phyloP scores from a whole-genome alignment of 2,329 filamentous ascomycete genomes.

The Passalora sequoiae region DNA sequence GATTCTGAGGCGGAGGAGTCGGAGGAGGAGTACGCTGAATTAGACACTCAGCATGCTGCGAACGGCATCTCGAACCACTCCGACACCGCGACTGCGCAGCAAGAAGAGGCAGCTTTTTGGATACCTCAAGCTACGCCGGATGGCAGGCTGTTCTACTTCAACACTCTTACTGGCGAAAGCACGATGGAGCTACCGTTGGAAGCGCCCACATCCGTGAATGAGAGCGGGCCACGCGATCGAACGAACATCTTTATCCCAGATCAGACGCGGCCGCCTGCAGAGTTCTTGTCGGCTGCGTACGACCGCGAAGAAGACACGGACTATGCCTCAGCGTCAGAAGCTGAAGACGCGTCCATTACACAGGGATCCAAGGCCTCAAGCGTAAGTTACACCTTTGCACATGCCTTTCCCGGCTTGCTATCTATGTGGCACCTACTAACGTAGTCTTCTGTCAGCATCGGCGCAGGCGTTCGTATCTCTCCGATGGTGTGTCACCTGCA shows the following conservation, averaged over 20 bases:
- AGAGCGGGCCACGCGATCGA: slow-evolving; percentile 81
- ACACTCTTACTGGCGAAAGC: slow-evolving; percentile 91
- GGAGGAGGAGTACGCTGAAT: slow-evolving; percentile 59
- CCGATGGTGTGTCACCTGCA: slow-evolving; percentile 72
- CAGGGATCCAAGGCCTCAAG: slow-evolving; percentile 63
- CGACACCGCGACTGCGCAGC: slow-evolving; percentile 59
- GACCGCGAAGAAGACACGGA: slow-evolving; percentile 85
- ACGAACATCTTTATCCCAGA: slow-evolving; percentile 86
- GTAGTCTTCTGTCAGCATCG: slow-evolving; percentile 45
- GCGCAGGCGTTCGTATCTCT: slow-evolving; percentile 60
- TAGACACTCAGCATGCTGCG: slow-evolving; percentile 47
- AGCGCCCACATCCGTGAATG: slow-evolving; percentile 72
- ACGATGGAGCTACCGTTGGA: slow-evolving; percentile 93
- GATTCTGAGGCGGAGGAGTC: slow-evolving; percentile 49
- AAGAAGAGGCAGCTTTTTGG: slow-evolving; percentile 93
- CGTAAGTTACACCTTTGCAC: slow-evolving; percentile 47
- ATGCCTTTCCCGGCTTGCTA: slow-evolving; percentile 16
- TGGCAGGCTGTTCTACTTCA: slow-evolving; percentile 93
- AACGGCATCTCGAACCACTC: slow-evolving; percentile 38
- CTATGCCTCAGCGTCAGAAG: slow-evolving; percentile 77
- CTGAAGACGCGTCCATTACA: slow-evolving; percentile 71
- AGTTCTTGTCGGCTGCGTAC: slow-evolving; percentile 73
- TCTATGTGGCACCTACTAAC: slow-evolving; percentile 27
- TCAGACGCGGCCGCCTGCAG: slow-evolving; percentile 80
- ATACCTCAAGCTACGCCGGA: slow-evolving; percentile 95